Conservation (phyloP, 805 yeast species). For the Pichia rugopelliculosa region DNA sequence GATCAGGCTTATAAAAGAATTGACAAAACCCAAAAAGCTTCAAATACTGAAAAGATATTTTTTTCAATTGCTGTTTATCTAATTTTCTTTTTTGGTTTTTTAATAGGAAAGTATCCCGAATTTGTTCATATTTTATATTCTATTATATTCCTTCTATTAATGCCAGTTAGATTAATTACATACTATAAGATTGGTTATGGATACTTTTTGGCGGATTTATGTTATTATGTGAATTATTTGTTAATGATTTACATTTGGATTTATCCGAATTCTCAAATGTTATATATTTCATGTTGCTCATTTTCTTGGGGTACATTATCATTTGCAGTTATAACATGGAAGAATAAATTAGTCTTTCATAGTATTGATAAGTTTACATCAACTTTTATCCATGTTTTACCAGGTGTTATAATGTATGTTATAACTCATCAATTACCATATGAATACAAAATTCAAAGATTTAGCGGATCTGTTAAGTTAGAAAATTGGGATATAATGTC, state of each 20-base stretch:
- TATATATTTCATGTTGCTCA: slow-evolving; percentile 80
- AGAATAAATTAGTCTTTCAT: slow-evolving; percentile 87
- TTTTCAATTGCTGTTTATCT: slow-evolving; percentile 66
- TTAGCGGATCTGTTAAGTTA: slow-evolving; percentile 72
- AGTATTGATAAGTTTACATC: slow-evolving; percentile 89
- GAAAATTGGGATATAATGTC: slow-evolving; percentile 64
- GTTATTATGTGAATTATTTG: slow-evolving; percentile 80
- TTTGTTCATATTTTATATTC: slow-evolving; percentile 76
- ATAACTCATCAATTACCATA: slow-evolving; percentile 69
- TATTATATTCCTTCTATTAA: slow-evolving; percentile 45
- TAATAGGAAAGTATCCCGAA: slow-evolving; percentile 72
- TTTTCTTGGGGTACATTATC: slow-evolving; percentile 83
- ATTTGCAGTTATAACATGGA: slow-evolving; percentile 94
- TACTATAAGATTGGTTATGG: slow-evolving; percentile 76
- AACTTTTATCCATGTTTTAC: slow-evolving; percentile 83
- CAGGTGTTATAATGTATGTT: slow-evolving; percentile 81
- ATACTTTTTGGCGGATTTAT: slow-evolving; percentile 84
- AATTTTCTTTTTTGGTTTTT: slow-evolving; percentile 63
- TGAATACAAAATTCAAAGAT: slow-evolving; percentile 45
- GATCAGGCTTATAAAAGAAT: slow-evolving; percentile 34
- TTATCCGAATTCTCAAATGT: slow-evolving; percentile 61
- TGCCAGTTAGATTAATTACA: slow-evolving; percentile 81
- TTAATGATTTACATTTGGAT: slow-evolving; percentile 72
- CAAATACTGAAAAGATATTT: slow-evolving; percentile 67
- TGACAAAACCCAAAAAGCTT: slow-evolving; percentile 32